phyloP scores from a whole-genome alignment of 108 stramenopile species.

The Skeletonema marinoi region DNA sequence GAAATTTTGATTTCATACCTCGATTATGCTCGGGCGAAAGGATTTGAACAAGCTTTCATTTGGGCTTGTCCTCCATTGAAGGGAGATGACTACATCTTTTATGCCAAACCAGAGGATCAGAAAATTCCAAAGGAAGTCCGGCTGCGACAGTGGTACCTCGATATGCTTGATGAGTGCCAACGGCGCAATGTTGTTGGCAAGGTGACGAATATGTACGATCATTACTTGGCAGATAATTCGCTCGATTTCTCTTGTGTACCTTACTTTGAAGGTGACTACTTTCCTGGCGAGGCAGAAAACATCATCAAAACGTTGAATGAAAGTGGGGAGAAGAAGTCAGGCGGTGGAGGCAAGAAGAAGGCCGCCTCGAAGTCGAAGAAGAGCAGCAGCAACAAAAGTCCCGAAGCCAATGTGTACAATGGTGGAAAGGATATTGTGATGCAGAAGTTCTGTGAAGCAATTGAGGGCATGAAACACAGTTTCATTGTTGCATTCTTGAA shows the following conservation, averaged over 20 bases:
- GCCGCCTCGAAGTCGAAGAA: slow-evolving; percentile 50
- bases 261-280: slow-evolving; percentile 99
- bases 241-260: slow-evolving; percentile 90
- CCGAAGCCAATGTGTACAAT: slow-evolving; percentile 38
- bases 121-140: slow-evolving; percentile 92
- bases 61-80: slow-evolving; percentile 99
- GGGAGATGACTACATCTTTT: slow-evolving; percentile 99
- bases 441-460: slow-evolving; percentile 92
- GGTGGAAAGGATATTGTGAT: slow-evolving; percentile 90
- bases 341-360: slow-evolving; percentile 68
- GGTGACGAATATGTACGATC: slow-evolving; percentile 95
- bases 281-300: slow-evolving; percentile 97
- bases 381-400: slow-evolving; percentile 40
- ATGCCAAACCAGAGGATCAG: slow-evolving; percentile 97
- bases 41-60: slow-evolving; percentile 93
- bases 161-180: slow-evolving; percentile 92
- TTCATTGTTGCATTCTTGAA: slow-evolving; percentile 96
- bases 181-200: slow-evolving; percentile 86
- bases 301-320: slow-evolving; percentile 90
- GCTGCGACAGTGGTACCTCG: slow-evolving; percentile 95
- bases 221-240: slow-evolving; percentile 85
- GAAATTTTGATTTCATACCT: slow-evolving; percentile 97
- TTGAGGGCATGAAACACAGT: slow-evolving; percentile 96
- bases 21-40: slow-evolving; percentile 84
- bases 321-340: slow-evolving; percentile 57